Evolutionary conservation across 2,329 filamentous ascomycete species (phyloP).

Genomic region (Trichoderma arundinaceum): DNA sequence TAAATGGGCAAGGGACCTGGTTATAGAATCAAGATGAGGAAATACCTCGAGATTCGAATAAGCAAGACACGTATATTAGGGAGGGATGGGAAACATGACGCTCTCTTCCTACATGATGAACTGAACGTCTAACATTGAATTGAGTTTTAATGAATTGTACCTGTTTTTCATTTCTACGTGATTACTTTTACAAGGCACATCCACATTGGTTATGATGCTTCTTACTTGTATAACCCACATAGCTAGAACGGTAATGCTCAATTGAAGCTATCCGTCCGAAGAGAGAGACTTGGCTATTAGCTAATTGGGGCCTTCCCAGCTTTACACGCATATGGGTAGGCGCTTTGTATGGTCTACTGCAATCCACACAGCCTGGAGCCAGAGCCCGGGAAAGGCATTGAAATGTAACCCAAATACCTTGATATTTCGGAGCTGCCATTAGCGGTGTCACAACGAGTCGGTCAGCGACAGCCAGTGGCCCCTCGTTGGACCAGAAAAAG

Average conservation of each 20-base stretch:
- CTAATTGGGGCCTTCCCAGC: no score
- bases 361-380: no score
- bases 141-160: neutral
- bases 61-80: neutral
- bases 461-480: neutral
- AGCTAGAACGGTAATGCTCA: no score
- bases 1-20: neutral
- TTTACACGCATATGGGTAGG: no score
- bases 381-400: neutral
- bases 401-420: neutral
- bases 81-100: neutral
- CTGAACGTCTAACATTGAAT: slow-evolving; percentile 13
- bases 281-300: no score
- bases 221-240: no score
- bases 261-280: no score
- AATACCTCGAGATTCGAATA: slow-evolving; percentile 6
- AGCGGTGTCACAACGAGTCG: slow-evolving; percentile 20
- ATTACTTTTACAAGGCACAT: no score
- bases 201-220: no score
- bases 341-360: no score
- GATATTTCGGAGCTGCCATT: neutral
- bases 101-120: slow-evolving; percentile 27
- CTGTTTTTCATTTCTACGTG: neutral
- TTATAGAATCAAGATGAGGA: neutral
- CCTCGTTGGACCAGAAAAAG: neutral